A percentile compares a stretch with the other conserved stretches of the same genome.
These are phyloP conservation scores for Naganishia sp. DNA, from an alignment of 1,284 basidiomycete species.

Conservation along the genomic window DNA sequence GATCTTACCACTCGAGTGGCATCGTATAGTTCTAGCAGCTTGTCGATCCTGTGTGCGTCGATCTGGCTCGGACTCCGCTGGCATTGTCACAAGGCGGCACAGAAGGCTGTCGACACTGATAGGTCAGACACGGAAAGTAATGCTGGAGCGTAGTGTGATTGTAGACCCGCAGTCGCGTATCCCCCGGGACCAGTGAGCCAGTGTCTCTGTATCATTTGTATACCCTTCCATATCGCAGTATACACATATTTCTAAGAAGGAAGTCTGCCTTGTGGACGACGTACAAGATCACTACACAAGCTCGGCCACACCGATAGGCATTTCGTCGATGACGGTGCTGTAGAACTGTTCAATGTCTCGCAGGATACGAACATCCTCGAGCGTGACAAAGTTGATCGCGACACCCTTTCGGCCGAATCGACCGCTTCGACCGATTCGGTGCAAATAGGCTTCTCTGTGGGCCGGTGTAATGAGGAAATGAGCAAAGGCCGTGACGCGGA, in stretches of 20 bases:
- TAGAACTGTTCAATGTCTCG: slow-evolving; percentile 76
- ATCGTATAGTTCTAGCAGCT: background rate
- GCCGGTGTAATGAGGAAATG: slow-evolving; percentile 51
- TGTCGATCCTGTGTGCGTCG: background rate
- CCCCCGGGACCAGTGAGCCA: too few species aligned
- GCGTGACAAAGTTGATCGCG: slow-evolving; percentile 57
- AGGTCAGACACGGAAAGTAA: background rate
- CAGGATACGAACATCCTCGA: slow-evolving; percentile 84
- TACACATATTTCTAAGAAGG: background rate
- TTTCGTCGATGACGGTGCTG: slow-evolving; percentile 32
- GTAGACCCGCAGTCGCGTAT: too few species aligned
- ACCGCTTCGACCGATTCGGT: slow-evolving; percentile 93
- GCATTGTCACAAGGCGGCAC: background rate
- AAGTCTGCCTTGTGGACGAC: background rate
- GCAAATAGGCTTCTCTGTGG: slow-evolving; percentile 98
- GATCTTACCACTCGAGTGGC: background rate
- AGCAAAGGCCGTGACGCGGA: background rate
- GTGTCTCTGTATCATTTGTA: background rate
- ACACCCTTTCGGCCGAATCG: slow-evolving; percentile 94
- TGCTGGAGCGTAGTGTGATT: too few species aligned
- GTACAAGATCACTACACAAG: slow-evolving; percentile 9
- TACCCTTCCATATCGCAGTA: background rate
- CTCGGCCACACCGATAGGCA: slow-evolving; percentile 31
- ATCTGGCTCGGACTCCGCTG: background rate
- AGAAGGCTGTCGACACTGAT: background rate